These are phyloP conservation scores for Xylaria sp. DNA, from an alignment of 2,329 filamentous ascomycete species.

Conservation along the genomic window DNA sequence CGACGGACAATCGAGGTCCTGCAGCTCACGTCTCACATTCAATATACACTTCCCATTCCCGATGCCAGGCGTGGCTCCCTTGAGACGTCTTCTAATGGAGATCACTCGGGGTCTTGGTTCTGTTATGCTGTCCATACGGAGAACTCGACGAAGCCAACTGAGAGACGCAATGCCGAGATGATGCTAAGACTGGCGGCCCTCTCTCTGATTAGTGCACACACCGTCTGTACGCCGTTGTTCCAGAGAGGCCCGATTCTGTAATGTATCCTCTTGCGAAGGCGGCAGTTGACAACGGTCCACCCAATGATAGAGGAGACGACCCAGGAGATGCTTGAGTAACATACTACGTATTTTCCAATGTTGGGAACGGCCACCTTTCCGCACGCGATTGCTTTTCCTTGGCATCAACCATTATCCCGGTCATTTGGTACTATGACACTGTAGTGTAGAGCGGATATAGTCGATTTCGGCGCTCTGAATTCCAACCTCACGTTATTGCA, in stretches of 20 bases:
- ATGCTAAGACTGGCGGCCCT: constrained; percentile 32
- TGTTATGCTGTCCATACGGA: constrained; percentile 41
- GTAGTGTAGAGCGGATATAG: background rate
- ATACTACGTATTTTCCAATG: constrained; percentile 5
- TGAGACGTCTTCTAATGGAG: constrained; percentile 4
- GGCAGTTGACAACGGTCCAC: constrained; percentile 47
- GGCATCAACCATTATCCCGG: constrained; percentile 41
- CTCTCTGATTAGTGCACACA: constrained; percentile 22
- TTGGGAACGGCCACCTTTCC: constrained; percentile 12
- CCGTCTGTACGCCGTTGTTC: constrained; percentile 36
- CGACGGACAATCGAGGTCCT: constrained; percentile 26
- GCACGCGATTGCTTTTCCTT: constrained; percentile 46
- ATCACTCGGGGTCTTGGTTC: constrained; percentile 39
- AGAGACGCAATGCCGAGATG: constrained; percentile 37
- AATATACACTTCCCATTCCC: constrained; percentile 17
- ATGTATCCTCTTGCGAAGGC: constrained; percentile 36
- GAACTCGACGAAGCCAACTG: constrained; percentile 37
- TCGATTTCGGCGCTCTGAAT: background rate
- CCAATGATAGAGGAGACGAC: constrained; percentile 25
- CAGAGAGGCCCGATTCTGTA: constrained; percentile 38
- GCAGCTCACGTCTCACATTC: constrained; percentile 29
- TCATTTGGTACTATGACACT: constrained; percentile 40
- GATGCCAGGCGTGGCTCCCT: constrained; percentile 12
- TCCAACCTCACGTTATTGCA: too few species aligned
- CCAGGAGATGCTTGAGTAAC: constrained; percentile 41